phyloP scores from a whole-genome alignment of 305 asterid species.

The Nicotiana rustica region DNA sequence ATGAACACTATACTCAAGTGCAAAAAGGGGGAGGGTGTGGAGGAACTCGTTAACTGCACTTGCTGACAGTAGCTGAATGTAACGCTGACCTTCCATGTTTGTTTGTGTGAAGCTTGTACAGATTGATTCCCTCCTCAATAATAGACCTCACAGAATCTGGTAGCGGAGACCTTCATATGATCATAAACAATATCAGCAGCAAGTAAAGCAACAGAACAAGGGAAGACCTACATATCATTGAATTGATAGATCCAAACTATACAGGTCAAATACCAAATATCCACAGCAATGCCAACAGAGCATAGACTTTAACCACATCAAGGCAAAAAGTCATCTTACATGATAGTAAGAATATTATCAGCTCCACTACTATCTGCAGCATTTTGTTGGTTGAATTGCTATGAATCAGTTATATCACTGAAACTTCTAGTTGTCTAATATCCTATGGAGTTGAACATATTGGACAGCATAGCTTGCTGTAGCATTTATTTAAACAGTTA shows the following conservation, averaged over 20 bases:
- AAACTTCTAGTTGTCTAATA: not conserved
- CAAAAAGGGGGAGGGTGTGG: not conserved
- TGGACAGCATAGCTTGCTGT: constrained; percentile 16
- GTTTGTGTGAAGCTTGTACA: constrained; percentile 73
- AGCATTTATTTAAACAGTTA: not conserved
- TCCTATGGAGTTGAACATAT: not conserved
- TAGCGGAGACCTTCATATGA: constrained; percentile 73
- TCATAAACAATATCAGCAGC: constrained; percentile 25
- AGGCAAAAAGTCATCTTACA: constrained; percentile 12
- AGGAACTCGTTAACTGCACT: not conserved
- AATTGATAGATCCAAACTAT: not conserved
- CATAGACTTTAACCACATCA: not conserved
- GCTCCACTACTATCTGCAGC: not conserved
- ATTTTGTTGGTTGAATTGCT: constrained; percentile 22
- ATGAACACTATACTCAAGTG: not conserved
- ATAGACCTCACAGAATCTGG: constrained; percentile 72
- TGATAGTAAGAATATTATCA: not conserved
- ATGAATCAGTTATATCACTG: constrained; percentile 14
- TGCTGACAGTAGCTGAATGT: constrained; percentile 8
- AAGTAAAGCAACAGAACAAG: not conserved
- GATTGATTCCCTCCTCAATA: constrained; percentile 84
- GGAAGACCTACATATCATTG: constrained; percentile 5
- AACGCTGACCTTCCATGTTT: constrained; percentile 76
- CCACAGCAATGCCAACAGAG: not conserved
- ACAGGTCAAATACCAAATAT: constrained; percentile 8